Base-by-base conservation (phyloP, 768 basidiomycete species). In the Auricularia sp. region DNA sequence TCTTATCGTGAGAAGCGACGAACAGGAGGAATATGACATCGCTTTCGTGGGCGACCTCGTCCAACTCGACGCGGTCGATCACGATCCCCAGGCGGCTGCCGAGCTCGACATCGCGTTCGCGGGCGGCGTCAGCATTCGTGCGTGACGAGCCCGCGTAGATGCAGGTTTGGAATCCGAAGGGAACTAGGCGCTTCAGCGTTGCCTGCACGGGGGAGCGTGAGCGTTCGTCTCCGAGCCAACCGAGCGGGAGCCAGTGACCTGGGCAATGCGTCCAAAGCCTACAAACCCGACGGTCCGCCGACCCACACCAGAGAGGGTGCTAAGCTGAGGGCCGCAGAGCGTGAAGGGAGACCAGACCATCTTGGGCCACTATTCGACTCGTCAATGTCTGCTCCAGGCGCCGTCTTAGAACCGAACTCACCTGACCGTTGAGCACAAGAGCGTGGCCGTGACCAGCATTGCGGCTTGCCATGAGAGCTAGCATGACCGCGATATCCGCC, bases 191-290 rank as follows among this genome's bases (percentile, higher is more conserved):
- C 1, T 81, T 75, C 51, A 96, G 82, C 0, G 89, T 90, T 24
- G 88, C 88, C 70, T 94, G 47, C 39, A 14, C 13, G 39, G 39
- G 13, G 7, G 8, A 42, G 47, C 47, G 18, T 45, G 2, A 18
- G 18, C 47, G 47, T 51, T 8, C 11, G 21, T 45, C 10, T 3
- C 21, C 5, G 21, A 21, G 47, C 11, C 6, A 5, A 21, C 6
- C 18, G 47, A 13, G 18, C 6, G 47, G 47, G 18, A 10, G 47
- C 47, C 6, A 51, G 11, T 8, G 16, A 51, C 47, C 47, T 59
- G 92, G 0, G 94, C 86, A 69, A 98, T 98, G 33, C 96, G 85
- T 5, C 96, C 96, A 69, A 98, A 98, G 13, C 97, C 97, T 37
- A 98, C 79, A 77, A 98, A 97, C 1, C 93, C 94, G 2, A 87